Base-by-base conservation (phyloP, 1,284 basidiomycete genomes). In the Boletellus sp. region DNA sequence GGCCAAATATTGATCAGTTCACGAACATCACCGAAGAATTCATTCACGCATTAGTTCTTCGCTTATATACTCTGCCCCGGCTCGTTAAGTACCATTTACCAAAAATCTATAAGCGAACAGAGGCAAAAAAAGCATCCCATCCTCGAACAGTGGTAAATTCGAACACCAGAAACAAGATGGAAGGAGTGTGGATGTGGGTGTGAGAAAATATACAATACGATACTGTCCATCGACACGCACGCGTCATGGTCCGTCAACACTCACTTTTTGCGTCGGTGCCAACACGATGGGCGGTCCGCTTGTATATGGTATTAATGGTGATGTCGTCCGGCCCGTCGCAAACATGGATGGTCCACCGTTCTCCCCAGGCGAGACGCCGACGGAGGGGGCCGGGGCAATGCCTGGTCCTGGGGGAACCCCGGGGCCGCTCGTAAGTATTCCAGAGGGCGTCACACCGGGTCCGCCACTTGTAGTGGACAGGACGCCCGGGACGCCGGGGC, bases 381-480 rank as follows among this genome's bases (percentile, higher is more conserved):
- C 47, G 5, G 47, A 10, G 5, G 60, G 52, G 0, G 64, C 60
- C 44, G 62, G 64, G 1, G 62, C 62, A 18, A 67, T 63, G n/a
- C 62, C 64, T 0, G 65, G 65, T 36, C 62, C 62, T 1, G 65
- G 63, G 6, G 63, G 64, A 32, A 68, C 46, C 8, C 63, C 63
- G 42, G 66, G 66, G 21, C 63, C 66, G 19, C 60, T 63, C 30
- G 58, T 66, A 15, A 68, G 54, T 54, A 66, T 65, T 16, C 65
- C 61, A 15, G 60, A 64, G 1, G 54, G 37, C 5, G 51, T 58
- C 21, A 67, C 51, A 4, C 60, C 60, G 19, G 61, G 55, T 7
- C 60, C 60, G 4, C 49, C 38, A 11, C 21, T 49, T 13, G 61
- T 2, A 8, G 55, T 39, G 7, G 63, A 63, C 40, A 63, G 37